Evolutionary conservation across 495 filamentous ascomycete species (phyloP).

Genomic region (Trichocladium antarcticum): DNA sequence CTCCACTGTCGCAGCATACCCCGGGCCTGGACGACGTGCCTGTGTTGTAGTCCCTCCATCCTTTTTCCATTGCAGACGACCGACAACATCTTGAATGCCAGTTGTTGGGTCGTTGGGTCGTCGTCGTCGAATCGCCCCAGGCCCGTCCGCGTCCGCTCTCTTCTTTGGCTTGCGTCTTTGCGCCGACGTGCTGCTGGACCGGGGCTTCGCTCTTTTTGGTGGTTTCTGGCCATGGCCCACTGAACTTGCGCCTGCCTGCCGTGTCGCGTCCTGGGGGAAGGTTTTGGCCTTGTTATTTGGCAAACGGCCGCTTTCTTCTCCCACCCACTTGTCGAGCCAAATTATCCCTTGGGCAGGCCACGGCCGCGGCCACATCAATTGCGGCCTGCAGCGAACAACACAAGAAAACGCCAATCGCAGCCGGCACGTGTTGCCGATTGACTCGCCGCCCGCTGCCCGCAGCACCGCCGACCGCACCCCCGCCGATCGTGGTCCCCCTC

Average conservation of each 20-base stretch:
- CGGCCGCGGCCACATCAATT: slow-evolving; percentile 9
- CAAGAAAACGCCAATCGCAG: neutral
- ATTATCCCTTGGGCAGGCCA: neutral
- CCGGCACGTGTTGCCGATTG: slow-evolving; percentile 3
- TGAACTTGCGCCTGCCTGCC: slow-evolving; percentile 1
- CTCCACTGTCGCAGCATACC: no score
- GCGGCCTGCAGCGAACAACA: neutral
- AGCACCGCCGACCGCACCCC: slow-evolving; percentile 1
- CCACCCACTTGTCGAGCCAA: neutral
- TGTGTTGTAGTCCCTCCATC: neutral
- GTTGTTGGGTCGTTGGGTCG: neutral
- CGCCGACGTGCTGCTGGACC: neutral
- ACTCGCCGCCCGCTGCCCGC: slow-evolving; percentile 7
- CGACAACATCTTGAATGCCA: neutral
- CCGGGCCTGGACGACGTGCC: no score
- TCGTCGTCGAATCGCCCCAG: neutral
- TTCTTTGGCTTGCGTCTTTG: neutral
- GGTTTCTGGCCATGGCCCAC: slow-evolving; percentile 3
- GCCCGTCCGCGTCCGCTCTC: neutral
- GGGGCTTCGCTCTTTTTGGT: neutral
- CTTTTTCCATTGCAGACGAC: neutral
- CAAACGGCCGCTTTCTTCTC: slow-evolving; percentile 4
- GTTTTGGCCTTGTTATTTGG: slow-evolving; percentile 1
- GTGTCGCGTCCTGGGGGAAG: slow-evolving; percentile 4
- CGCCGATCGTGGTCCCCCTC: neutral